A percentile compares a stretch with the other conserved stretches of the same genome.
phyloP scores from a whole-genome alignment of 192 early-diverging fungal genomes.

The Ambispora gerdemannii region DNA sequence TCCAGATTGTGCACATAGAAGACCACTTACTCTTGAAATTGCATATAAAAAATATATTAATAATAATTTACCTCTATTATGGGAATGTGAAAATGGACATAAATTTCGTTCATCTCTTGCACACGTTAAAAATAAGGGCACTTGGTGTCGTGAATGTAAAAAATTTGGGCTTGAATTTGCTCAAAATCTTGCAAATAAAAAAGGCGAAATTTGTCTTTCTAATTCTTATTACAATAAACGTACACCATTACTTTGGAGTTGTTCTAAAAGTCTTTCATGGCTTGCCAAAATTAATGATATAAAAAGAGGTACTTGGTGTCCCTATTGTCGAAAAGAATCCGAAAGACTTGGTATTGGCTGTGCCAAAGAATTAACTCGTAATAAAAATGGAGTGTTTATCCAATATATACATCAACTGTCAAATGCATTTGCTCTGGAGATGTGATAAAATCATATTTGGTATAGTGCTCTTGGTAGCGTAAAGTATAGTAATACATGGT shows the following conservation, averaged over 20 bases:
- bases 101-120: constrained; percentile 3
- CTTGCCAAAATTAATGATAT: neutral
- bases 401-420: neutral
- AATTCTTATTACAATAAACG: neutral
- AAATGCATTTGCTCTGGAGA: neutral
- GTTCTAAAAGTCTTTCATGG: neutral
- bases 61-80: constrained; percentile 17
- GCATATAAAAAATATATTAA: constrained; percentile 6
- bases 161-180: neutral
- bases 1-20: constrained; percentile 11
- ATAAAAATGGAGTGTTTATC: constrained; percentile 1
- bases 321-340: neutral
- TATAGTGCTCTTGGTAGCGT: constrained; percentile 2
- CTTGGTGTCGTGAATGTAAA: neutral
- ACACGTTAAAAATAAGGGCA: constrained; percentile 7
- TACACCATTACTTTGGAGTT: neutral
- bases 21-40: constrained; percentile 6
- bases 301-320: constrained; percentile 9
- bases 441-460: neutral
- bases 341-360: constrained; percentile 14
- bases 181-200: neutral
- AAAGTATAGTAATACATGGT: constrained; percentile 7
- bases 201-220: neutral
- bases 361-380: constrained; percentile 8
- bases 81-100: constrained; percentile 15